Evolutionary conservation across 2,329 filamentous ascomycete species (phyloP).

Genomic region (Aureobasidium pullulans): DNA sequence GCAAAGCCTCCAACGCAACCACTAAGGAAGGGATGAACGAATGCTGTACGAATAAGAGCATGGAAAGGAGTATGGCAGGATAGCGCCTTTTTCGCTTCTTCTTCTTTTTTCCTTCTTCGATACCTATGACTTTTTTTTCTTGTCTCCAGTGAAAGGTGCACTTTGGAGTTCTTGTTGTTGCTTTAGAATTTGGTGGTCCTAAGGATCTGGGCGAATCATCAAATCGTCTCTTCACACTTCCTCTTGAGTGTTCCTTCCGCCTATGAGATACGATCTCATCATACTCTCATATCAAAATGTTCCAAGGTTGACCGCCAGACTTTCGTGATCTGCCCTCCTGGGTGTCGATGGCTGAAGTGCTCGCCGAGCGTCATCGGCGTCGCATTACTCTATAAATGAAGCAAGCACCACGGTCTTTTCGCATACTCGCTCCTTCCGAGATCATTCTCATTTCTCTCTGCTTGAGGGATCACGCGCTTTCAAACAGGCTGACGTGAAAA

Average conservation of each 20-base stretch:
- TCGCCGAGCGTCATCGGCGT: too few relatives aligned
- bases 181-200: neutral
- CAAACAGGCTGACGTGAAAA: too few relatives aligned
- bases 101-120: neutral
- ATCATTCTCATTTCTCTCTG: too few relatives aligned
- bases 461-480: too few relatives aligned
- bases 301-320: too few relatives aligned
- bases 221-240: neutral
- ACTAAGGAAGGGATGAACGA: neutral
- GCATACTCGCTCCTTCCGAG: too few relatives aligned
- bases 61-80: constrained; percentile 8
- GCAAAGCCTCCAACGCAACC: constrained; percentile 5
- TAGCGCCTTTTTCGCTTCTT: neutral
- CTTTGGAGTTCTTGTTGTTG: neutral
- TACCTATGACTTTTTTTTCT: neutral
- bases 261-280: neutral
- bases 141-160: neutral
- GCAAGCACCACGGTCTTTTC: too few relatives aligned
- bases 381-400: too few relatives aligned
- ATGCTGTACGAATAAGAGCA: neutral
- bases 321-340: too few relatives aligned
- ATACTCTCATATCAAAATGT: too few relatives aligned
- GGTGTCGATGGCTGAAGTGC: too few relatives aligned
- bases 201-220: neutral
- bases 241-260: neutral